phyloP scores from a whole-genome alignment of 2,329 filamentous ascomycete genomes.

The Calonectria honghensis region DNA sequence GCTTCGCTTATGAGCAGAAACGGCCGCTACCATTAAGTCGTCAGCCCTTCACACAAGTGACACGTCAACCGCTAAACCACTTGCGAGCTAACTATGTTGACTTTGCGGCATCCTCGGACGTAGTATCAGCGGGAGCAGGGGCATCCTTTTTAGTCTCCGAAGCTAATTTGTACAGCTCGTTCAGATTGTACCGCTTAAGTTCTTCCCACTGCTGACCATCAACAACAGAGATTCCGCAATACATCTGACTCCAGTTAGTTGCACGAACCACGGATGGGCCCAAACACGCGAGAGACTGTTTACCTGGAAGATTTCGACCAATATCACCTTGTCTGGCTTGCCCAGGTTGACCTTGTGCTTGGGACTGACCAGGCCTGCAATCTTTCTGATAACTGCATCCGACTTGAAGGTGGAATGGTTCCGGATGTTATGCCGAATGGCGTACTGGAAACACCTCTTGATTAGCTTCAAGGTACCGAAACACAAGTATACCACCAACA shows the following conservation, averaged over 20 bases:
- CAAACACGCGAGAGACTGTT: slow-evolving; percentile 48
- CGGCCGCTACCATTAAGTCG: slow-evolving; percentile 32
- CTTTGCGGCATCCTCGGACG: slow-evolving; percentile 42
- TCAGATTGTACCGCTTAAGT: slow-evolving; percentile 86
- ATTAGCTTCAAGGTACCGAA: slow-evolving; percentile 42
- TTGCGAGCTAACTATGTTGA: slow-evolving; percentile 46
- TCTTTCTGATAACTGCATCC: slow-evolving; percentile 80
- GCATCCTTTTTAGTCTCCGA: slow-evolving; percentile 48
- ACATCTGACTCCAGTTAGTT: slow-evolving; percentile 70
- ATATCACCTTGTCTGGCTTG: slow-evolving; percentile 84
- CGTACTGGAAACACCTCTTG: slow-evolving; percentile 74
- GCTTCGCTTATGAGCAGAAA: slow-evolving; percentile 38
- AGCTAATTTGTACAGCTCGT: slow-evolving; percentile 78
- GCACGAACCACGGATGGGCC: slow-evolving; percentile 44
- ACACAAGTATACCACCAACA: slow-evolving; percentile 41
- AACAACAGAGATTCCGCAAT: slow-evolving; percentile 87
- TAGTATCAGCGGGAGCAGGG: slow-evolving; percentile 19
- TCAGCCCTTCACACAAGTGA: slow-evolving; percentile 38
- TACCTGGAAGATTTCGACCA: slow-evolving; percentile 89
- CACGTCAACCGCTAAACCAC: slow-evolving; percentile 36
- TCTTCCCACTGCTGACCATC: slow-evolving; percentile 80
- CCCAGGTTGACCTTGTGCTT: slow-evolving; percentile 86
- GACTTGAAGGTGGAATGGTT: slow-evolving; percentile 82
- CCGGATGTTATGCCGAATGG: slow-evolving; percentile 86
- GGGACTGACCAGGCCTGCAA: slow-evolving; percentile 79